Percentiles rank a stretch among this genome's conserved stretches.
Conservation (phyloP, 805 yeast species). For the Candida coquimbonensis region DNA sequence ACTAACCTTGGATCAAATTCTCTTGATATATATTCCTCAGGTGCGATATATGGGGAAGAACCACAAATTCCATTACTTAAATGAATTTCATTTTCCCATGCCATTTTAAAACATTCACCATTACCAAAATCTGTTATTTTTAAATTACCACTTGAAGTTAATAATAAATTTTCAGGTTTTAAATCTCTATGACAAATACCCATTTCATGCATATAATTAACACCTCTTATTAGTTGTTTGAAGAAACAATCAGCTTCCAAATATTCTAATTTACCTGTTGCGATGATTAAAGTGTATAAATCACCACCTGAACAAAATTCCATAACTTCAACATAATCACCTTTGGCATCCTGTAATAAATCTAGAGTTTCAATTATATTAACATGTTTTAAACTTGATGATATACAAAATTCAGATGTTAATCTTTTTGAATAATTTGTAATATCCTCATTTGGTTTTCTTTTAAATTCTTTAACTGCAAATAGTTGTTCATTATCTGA, state of each 20-base stretch:
- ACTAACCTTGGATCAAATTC: conserved; percentile 78
- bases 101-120: conserved; percentile 76
- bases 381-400: conserved; percentile 68
- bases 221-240: conserved; percentile 79
- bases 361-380: conserved; percentile 76
- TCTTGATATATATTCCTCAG: conserved; percentile 62
- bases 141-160: conserved; percentile 64
- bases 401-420: conserved; percentile 77
- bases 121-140: conserved; percentile 89
- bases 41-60: conserved; percentile 85
- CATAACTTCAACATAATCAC: conserved; percentile 81
- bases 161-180: conserved; percentile 77
- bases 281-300: conserved; percentile 63
- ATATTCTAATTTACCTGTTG: conserved; percentile 72
- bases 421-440: conserved; percentile 65
- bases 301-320: conserved; percentile 83
- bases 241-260: conserved; percentile 87
- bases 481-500: conserved; percentile 35
- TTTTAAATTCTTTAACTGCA: conserved; percentile 84
- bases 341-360: conserved; percentile 71
- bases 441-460: conserved; percentile 52
- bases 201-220: conserved; percentile 80
- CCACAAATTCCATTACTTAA: conserved; percentile 76
- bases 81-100: conserved; percentile 71
- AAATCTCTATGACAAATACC: conserved; percentile 88